Evolutionary conservation across 441 rosid genomes (phyloP), one percentile per base, ranked within the genome.

Genomic region (Theobroma grandiflorum): DNA sequence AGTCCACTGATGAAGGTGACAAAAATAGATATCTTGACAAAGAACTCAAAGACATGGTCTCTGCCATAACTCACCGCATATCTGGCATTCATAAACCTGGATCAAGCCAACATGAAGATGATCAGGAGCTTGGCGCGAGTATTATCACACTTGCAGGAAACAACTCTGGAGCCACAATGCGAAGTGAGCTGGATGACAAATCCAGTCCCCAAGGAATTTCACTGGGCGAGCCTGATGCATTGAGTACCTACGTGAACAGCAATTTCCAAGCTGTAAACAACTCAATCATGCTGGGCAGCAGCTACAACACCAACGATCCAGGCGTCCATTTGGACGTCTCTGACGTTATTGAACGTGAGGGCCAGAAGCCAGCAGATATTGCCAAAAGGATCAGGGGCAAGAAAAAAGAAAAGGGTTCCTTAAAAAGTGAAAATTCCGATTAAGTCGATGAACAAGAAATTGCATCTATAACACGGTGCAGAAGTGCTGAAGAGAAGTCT

Each of bases 181-280:
- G 89, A 62, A 80, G 85, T 26, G 94, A 89, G 69, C 16, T 90
- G 74, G 93, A 87, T 26, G 88, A 83, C 53, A 89, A 87, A 16
- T 70, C 76, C 38, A 79, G 61, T 6, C 80, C 84, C 7, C 65
- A 31, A 53, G 83, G 65, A 22, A 69, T 83, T 72, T 57, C 49
- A 37, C 83, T 75, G 3, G 85, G 78, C 0, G 84, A 89, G 74
- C 78, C 78, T 18, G 95, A 92, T 5, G 80, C 78, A 16, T 8
- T 88, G 79, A 89, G 79, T 31, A 92, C 98, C 0, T 93, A 77
- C 22, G 95, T 93, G 26, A 96, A 96, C 83, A 95, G 97, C 85
- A 96, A 93, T 70, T 93, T 91, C 81, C 99, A 95, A 59, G 91
- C 98, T 0, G 90, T 96, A 47, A 96, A 95, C 84, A 96, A 96